These are phyloP conservation scores for Aspergillus olivimuriae DNA, from an alignment of 495 filamentous ascomycete species.

Conservation along the genomic window DNA sequence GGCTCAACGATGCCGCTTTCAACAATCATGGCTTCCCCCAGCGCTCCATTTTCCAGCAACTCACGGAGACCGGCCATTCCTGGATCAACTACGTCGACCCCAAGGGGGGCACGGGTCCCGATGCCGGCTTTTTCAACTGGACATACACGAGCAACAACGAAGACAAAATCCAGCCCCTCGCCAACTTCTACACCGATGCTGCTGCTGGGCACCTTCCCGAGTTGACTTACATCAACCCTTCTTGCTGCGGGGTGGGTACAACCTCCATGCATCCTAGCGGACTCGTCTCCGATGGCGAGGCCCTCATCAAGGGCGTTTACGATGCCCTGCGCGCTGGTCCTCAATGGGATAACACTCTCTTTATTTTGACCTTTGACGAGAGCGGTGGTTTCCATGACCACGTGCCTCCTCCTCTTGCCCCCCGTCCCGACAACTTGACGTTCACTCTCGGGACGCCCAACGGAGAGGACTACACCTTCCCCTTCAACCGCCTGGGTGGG, in stretches of 20 bases:
- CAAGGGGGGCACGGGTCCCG: slow-evolving; percentile 26
- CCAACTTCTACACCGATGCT: slow-evolving; percentile 33
- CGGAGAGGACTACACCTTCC: slow-evolving; percentile 37
- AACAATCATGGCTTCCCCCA: slow-evolving; percentile 29
- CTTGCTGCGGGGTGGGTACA: slow-evolving; percentile 40
- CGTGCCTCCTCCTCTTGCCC: slow-evolving; percentile 37
- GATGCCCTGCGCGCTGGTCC: slow-evolving; percentile 39
- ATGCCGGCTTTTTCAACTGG: slow-evolving; percentile 38
- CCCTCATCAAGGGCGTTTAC: slow-evolving; percentile 44
- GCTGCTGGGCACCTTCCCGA: slow-evolving; percentile 34
- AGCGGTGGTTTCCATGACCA: slow-evolving; percentile 47
- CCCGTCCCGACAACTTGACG: slow-evolving; percentile 31
- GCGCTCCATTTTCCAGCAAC: slow-evolving; percentile 42
- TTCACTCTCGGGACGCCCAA: slow-evolving; percentile 38
- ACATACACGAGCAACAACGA: slow-evolving; percentile 27
- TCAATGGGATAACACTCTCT: slow-evolving; percentile 41
- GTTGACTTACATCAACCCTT: slow-evolving; percentile 46
- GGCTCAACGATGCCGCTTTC: slow-evolving; percentile 39
- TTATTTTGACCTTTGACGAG: slow-evolving; percentile 47
- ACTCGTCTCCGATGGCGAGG: slow-evolving; percentile 40
- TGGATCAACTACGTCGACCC: slow-evolving; percentile 50
- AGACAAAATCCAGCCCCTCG: slow-evolving; percentile 25
- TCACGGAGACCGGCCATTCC: slow-evolving; percentile 33
- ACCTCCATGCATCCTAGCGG: slow-evolving; percentile 44
- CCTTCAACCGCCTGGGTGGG: slow-evolving; percentile 42